Percentiles rank a stretch among this genome's conserved stretches.
phyloP scores from a whole-genome alignment of 1,139 yeast genomes.

The Yarrowia galli region DNA sequence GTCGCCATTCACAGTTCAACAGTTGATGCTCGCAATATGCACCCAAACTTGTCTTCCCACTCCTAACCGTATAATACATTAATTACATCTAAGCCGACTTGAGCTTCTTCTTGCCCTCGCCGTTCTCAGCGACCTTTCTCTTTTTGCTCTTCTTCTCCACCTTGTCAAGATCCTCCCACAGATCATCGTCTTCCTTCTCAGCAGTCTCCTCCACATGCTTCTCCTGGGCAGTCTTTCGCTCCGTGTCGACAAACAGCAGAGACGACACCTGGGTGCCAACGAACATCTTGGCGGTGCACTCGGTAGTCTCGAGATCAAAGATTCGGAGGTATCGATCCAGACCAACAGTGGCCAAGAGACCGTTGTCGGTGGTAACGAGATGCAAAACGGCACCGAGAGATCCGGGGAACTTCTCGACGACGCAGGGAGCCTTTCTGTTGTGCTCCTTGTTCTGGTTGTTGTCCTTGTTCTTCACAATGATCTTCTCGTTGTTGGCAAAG shows the following conservation, averaged over 20 bases:
- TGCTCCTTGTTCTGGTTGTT: conserved; percentile 31
- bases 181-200: conserved; percentile 26
- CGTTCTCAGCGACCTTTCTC: conserved; percentile 17
- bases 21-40: too few relatives aligned
- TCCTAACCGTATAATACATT: conserved; percentile 16
- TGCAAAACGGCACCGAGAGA: conserved; percentile 48
- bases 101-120: conserved; percentile 24
- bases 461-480: conserved; percentile 22
- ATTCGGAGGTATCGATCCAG: conserved; percentile 85
- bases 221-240: conserved; percentile 23
- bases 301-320: conserved; percentile 65
- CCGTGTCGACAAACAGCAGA: conserved; percentile 47
- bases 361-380: conserved; percentile 40
- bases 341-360: conserved; percentile 69
- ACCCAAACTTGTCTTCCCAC: too few relatives aligned
- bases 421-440: conserved; percentile 30
- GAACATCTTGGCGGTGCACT: conserved; percentile 72
- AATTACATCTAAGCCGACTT: conserved; percentile 14
- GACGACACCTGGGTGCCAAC: conserved; percentile 75
- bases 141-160: conserved; percentile 34
- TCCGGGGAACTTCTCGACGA: conserved; percentile 46
- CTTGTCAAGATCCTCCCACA: conserved; percentile 33
- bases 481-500: conserved; percentile 41
- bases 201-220: conserved; percentile 17
- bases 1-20: too few relatives aligned